Evolutionary conservation across 257 asterid species (phyloP).

Genomic region (Haberlea rhodopensis): DNA sequence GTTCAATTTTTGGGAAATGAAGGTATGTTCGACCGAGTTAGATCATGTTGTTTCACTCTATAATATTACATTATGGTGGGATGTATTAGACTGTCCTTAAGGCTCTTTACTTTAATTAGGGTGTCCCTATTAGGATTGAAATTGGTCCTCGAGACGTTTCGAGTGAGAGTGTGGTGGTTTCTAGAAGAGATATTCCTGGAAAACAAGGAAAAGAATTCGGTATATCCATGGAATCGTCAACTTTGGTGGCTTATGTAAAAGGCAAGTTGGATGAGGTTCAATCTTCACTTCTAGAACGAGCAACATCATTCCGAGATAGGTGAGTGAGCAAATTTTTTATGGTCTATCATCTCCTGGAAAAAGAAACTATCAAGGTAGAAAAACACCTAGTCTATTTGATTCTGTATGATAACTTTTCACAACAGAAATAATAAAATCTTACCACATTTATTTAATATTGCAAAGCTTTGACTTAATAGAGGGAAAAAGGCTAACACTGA

Average conservation of each 20-base stretch:
- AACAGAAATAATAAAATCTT: background rate
- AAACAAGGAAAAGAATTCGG: constrained; percentile 95
- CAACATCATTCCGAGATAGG: constrained; percentile 80
- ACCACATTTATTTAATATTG: background rate
- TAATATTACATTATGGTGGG: too few species aligned
- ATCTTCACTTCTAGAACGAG: constrained; percentile 68
- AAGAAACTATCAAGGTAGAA: background rate
- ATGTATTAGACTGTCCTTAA: too few species aligned
- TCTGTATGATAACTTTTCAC: background rate
- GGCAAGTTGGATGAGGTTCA: constrained; percentile 74
- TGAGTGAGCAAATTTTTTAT: constrained; percentile 20
- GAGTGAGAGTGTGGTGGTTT: constrained; percentile 72
- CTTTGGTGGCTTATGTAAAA: constrained; percentile 63
- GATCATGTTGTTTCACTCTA: constrained; percentile 1
- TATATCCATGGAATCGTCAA: constrained; percentile 80
- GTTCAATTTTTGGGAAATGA: constrained; percentile 96
- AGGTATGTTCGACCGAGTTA: constrained; percentile 46
- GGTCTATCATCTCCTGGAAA: background rate
- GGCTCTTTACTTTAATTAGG: constrained; percentile 54
- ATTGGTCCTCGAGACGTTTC: constrained; percentile 95
- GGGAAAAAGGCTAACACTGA: background rate
- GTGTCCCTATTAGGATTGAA: constrained; percentile 93
- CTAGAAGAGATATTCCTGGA: constrained; percentile 92
- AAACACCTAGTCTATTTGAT: background rate
- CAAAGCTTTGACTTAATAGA: background rate